Evolutionary conservation across 2,329 filamentous ascomycete species (phyloP).

Genomic region (Fusarium albosuccineum): DNA sequence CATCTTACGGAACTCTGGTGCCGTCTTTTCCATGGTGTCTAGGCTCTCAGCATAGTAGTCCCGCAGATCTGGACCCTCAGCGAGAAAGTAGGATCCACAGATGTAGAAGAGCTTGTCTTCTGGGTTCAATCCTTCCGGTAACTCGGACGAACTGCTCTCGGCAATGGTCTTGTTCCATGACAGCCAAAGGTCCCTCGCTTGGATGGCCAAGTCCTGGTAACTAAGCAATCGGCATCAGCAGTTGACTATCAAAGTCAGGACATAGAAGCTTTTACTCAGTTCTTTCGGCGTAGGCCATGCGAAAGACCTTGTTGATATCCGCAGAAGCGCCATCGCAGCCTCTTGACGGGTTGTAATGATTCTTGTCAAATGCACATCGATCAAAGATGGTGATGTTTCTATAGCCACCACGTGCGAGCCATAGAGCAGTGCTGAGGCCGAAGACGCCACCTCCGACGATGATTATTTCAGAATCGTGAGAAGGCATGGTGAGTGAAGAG

Average conservation of each 20-base stretch:
- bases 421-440: slow-evolving; percentile 29
- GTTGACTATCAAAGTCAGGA: not conserved
- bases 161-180: slow-evolving; percentile 38
- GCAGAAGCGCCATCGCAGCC: slow-evolving; percentile 36
- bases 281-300: slow-evolving; percentile 29
- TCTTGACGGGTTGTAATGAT: slow-evolving; percentile 24
- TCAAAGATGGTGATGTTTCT: slow-evolving; percentile 35
- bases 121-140: not conserved
- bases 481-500: slow-evolving; percentile 1
- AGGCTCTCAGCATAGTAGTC: slow-evolving; percentile 1
- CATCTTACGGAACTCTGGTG: slow-evolving; percentile 6
- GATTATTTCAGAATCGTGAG: slow-evolving; percentile 11
- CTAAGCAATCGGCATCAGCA: slow-evolving; percentile 6
- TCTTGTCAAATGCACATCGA: slow-evolving; percentile 27
- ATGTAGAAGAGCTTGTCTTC: slow-evolving; percentile 7
- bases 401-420: slow-evolving; percentile 31
- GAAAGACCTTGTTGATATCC: slow-evolving; percentile 37
- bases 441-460: slow-evolving; percentile 30
- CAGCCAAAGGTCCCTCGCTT: slow-evolving; percentile 50
- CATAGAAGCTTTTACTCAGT: not conserved
- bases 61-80: not conserved
- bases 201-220: slow-evolving; percentile 44
- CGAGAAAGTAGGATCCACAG: slow-evolving; percentile 6
- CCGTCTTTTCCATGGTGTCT: slow-evolving; percentile 2
- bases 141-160: not conserved